Evolutionary conservation across 768 basidiomycete genomes (phyloP).

Genomic region (Zangia roseola): DNA sequence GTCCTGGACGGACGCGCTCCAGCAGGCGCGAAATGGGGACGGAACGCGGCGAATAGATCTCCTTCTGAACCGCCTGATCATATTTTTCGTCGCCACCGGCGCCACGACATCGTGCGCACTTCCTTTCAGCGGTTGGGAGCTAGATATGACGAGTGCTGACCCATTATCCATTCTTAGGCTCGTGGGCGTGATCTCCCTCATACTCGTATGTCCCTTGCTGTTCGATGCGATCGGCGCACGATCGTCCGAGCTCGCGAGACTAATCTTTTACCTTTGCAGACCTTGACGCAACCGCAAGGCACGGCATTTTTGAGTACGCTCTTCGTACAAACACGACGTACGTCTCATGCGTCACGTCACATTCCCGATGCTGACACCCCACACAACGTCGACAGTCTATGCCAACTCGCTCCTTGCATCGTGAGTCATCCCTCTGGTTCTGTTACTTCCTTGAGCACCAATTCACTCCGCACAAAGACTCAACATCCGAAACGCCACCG

Average conservation of each 20-base stretch:
- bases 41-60: constrained; percentile 14
- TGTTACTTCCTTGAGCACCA: background rate
- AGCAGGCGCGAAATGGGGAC: constrained; percentile 1
- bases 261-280: constrained; percentile 14
- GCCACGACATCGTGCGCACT: constrained; percentile 24
- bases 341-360: constrained; percentile 1
- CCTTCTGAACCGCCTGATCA: constrained; percentile 23
- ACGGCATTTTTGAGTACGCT: constrained; percentile 21
- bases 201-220: constrained; percentile 15
- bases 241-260: too few species aligned
- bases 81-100: constrained; percentile 27
- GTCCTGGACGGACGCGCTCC: constrained; percentile 2
- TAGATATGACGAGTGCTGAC: background rate
- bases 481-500: constrained; percentile 26
- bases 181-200: constrained; percentile 25
- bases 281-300: constrained; percentile 14
- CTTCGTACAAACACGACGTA: constrained; percentile 27
- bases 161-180: constrained; percentile 11
- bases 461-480: constrained; percentile 5
- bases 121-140: too few species aligned
- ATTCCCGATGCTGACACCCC: too few species aligned
- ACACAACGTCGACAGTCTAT: constrained; percentile 15
- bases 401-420: constrained; percentile 31
- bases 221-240: too few species aligned
- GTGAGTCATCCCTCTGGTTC: constrained; percentile 10